These are phyloP conservation scores for Zymoseptoria passerinii DNA, from an alignment of 2,329 filamentous ascomycete genomes.

Conservation along the genomic window DNA sequence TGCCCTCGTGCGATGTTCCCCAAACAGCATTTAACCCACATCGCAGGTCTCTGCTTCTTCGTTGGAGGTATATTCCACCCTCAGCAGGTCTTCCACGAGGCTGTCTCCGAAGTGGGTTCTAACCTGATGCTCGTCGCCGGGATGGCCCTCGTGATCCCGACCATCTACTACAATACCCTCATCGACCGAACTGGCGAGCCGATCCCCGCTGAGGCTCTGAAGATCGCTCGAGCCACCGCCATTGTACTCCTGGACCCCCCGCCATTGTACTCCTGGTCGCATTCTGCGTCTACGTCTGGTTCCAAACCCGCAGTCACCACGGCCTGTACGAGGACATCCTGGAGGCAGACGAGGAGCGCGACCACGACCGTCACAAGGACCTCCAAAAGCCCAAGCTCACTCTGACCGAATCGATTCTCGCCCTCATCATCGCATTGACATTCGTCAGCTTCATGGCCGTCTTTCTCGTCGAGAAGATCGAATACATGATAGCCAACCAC, in stretches of 20 bases:
- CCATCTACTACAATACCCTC: conserved; percentile 44
- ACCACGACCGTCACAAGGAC: conserved; percentile 57
- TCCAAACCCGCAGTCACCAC: conserved; percentile 68
- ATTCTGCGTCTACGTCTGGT: conserved; percentile 56
- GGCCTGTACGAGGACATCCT: conserved; percentile 70
- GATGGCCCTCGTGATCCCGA: conserved; percentile 41
- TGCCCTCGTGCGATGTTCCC: neutral
- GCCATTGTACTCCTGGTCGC: conserved; percentile 63
- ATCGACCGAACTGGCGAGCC: conserved; percentile 5
- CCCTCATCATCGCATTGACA: conserved; percentile 55
- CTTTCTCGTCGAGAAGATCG: conserved; percentile 67
- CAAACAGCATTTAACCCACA: conserved; percentile 1
- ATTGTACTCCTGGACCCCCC: conserved; percentile 62
- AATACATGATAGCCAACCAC: conserved; percentile 45
- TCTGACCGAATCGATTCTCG: conserved; percentile 61
- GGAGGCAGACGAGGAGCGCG: conserved; percentile 59
- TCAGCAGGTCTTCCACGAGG: conserved; percentile 64
- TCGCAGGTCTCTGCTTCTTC: conserved; percentile 58
- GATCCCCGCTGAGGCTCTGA: conserved; percentile 47
- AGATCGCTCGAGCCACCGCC: conserved; percentile 62
- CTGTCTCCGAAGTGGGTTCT: conserved; percentile 70
- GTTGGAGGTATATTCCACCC: conserved; percentile 61
- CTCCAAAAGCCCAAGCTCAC: conserved; percentile 60
- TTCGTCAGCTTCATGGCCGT: conserved; percentile 68
- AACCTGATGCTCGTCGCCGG: conserved; percentile 70